Evolutionary conservation across 805 yeast genomes (phyloP), one percentile per base, ranked within the genome.

Genomic region (Wickerhamomyces xylosicus): DNA sequence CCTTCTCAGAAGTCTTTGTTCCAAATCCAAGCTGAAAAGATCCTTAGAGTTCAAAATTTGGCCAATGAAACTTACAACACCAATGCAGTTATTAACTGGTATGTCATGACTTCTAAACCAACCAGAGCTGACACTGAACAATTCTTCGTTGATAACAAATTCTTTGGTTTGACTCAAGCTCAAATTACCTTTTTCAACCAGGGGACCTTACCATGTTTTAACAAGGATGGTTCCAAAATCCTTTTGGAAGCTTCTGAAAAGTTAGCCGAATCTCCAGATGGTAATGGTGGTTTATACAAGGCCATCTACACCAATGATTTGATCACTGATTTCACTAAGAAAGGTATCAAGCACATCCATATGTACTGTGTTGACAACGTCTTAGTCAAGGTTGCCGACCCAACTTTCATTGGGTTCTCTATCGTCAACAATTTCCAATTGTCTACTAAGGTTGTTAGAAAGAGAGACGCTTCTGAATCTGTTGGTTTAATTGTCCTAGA

Each of bases 361-460:
- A 85, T 89, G 84, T 92, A 87, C 64, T 90, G 97, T 63, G 97
- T 92, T 36, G 99, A 92, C 62, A 92, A 92, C 61, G 80, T 84
- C 22, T 67, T 92, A 37, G 97, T 89, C 28, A 81, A 79, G 58
- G 85, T 90, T 39, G 97, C 95, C 2, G 98, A 92, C 57, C 98
- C 98, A 3, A 67, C 77, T 1, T 67, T 68, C 41, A 63, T 92
- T 44, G 98, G 98, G 0, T 90, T 81, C 63, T 79, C 97, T 11
- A 77, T 81, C 21, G 62, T 62, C 29, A 75, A 79, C 38, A 52
- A 69, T 3, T 84, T 77, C 41, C 76, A 84, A 27, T 69, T 92
- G 44, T 92, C 96, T 34, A 87, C 97, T 4, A 92, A 92, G 58
- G 97, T 83, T 15, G 99, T 92, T 32, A 78, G 97, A 58, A 92